Conservation (phyloP, 148 eudicot species). For the Vaccinium corymbosum region DNA sequence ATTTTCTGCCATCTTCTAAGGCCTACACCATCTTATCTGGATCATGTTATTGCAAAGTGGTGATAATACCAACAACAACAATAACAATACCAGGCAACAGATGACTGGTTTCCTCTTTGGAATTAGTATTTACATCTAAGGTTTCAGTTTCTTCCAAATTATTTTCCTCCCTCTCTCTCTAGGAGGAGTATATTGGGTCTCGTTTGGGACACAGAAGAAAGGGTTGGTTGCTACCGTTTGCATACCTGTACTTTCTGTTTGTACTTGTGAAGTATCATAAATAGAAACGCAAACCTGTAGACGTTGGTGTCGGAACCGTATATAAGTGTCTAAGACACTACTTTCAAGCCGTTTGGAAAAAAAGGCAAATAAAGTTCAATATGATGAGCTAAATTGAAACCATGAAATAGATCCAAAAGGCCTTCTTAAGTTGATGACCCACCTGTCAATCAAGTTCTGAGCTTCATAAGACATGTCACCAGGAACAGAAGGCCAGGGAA, state of each 20-base stretch:
- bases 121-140: neutral
- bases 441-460: conserved; percentile 62
- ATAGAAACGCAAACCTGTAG: neutral
- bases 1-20: neutral
- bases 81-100: neutral
- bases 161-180: neutral
- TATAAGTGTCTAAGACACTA: neutral
- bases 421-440: conserved; percentile 13
- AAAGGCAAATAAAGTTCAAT: neutral
- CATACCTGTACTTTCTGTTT: neutral
- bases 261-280: neutral
- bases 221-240: neutral
- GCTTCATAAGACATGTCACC: conserved; percentile 57
- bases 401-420: neutral
- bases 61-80: neutral
- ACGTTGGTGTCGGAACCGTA: neutral
- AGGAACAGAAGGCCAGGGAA: conserved; percentile 68
- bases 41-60: neutral
- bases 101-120: neutral
- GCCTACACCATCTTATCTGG: neutral
- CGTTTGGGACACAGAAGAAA: too few relatives aligned
- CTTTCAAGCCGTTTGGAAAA: neutral
- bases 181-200: too few relatives aligned
- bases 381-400: neutral
- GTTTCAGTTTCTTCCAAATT: neutral